Evolutionary conservation across 805 yeast species (phyloP).

Genomic region (Cyberlindnera maclurae): DNA sequence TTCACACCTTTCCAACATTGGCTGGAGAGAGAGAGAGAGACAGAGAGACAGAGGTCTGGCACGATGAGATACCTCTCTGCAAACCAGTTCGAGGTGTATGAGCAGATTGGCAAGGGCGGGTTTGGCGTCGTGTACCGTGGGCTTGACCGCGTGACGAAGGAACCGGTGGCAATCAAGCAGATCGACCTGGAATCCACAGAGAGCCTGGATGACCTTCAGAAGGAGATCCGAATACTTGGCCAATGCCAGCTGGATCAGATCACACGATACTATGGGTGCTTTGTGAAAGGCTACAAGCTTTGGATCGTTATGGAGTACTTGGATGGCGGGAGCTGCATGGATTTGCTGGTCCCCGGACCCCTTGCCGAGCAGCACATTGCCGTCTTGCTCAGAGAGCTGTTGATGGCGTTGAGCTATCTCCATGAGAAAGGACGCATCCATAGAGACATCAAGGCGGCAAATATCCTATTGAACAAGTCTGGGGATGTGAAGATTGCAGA

Average conservation of each 20-base stretch:
- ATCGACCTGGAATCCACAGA: slow-evolving; percentile 85
- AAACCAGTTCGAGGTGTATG: slow-evolving; percentile 42
- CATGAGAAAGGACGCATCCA: slow-evolving; percentile 81
- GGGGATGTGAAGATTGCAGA: slow-evolving; percentile 88
- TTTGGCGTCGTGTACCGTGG: slow-evolving; percentile 97
- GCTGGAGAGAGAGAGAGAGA: too few species aligned
- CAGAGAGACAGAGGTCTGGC: too few species aligned
- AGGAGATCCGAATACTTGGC: slow-evolving; percentile 78
- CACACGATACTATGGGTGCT: slow-evolving; percentile 85
- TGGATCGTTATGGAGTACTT: slow-evolving; percentile 98
- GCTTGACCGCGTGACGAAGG: slow-evolving; percentile 56
- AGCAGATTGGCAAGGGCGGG: slow-evolving; percentile 91
- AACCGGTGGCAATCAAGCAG: slow-evolving; percentile 87
- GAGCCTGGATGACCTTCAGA: slow-evolving; percentile 88
- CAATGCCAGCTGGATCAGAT: slow-evolving; percentile 78
- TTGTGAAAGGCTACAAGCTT: slow-evolving; percentile 71
- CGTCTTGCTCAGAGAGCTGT: slow-evolving; percentile 71
- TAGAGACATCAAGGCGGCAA: slow-evolving; percentile 92
- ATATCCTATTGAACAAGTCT: slow-evolving; percentile 59
- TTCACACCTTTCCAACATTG: too few species aligned
- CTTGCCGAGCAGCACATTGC: slow-evolving; percentile 78
- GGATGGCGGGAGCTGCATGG: slow-evolving; percentile 88
- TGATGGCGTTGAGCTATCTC: slow-evolving; percentile 62
- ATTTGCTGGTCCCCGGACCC: slow-evolving; percentile 73
- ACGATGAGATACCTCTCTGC: slow-evolving; percentile 24